Percentiles rank a stretch among this genome's conserved stretches.
Conservation (phyloP, 345 rosid genomes). For the Alliaria petiolata region DNA sequence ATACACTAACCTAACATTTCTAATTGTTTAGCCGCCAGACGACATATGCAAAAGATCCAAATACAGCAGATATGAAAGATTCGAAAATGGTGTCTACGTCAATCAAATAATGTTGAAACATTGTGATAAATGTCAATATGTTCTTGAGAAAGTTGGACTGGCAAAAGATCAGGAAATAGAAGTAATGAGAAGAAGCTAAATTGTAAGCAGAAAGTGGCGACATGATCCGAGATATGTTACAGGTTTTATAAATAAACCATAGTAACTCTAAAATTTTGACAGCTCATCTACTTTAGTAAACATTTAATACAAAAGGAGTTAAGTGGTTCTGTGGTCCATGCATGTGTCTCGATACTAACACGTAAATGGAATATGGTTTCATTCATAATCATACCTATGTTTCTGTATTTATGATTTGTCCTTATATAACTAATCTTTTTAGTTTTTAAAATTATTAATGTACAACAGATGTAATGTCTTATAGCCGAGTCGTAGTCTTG, state of each 20-base stretch:
- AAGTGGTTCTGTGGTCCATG: constrained; percentile 25
- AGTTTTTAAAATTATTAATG: background rate
- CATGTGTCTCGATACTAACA: constrained; percentile 20
- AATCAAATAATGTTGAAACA: constrained; percentile 23
- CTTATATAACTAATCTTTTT: background rate
- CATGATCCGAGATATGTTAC: constrained; percentile 22
- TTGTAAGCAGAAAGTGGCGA: constrained; percentile 14
- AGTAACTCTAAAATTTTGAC: constrained; percentile 11
- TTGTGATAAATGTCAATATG: background rate
- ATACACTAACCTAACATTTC: background rate
- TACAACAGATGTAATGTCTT: background rate
- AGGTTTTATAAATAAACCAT: background rate
- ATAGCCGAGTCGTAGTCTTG: background rate
- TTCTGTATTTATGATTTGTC: background rate
- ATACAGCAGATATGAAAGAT: background rate
- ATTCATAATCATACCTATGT: background rate
- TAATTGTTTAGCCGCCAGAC: background rate
- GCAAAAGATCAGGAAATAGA: constrained; percentile 1
- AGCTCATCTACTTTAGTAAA: constrained; percentile 20
- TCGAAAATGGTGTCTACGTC: background rate
- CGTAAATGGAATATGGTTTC: constrained; percentile 13
- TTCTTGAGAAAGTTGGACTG: constrained; percentile 7
- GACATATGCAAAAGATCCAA: background rate
- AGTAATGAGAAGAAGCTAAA: background rate
- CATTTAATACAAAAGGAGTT: constrained; percentile 23